Evolutionary conservation across 139 green algal genomes (phyloP).

Genomic region (Chlorella sp.): DNA sequence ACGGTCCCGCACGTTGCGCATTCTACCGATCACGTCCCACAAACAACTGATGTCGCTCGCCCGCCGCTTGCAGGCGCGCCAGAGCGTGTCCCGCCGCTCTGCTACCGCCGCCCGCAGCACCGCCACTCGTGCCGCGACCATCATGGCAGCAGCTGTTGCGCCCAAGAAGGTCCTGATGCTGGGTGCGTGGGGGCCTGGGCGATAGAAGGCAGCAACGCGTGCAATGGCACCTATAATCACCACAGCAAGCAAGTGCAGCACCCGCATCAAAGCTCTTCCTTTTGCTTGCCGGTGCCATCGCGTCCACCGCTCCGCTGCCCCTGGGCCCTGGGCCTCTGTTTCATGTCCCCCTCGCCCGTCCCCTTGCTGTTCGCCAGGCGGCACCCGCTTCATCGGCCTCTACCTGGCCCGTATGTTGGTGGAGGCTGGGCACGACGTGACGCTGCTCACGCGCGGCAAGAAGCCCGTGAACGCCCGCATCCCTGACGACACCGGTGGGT

Average conservation of each 20-base stretch:
- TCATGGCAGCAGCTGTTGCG: conserved; percentile 35
- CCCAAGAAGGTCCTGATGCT: conserved; percentile 93
- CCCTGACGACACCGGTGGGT: conserved; percentile 27
- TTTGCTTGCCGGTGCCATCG: neutral
- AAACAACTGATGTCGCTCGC: neutral
- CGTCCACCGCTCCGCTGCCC: neutral
- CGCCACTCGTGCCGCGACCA: neutral
- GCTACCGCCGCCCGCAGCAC: neutral
- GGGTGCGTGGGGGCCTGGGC: conserved; percentile 49
- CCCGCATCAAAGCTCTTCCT: neutral
- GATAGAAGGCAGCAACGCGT: too few relatives aligned
- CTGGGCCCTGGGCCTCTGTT: neutral
- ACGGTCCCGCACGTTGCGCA: neutral
- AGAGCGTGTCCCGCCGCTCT: neutral
- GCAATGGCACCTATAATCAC: neutral
- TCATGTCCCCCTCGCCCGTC: too few relatives aligned
- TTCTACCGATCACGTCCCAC: neutral
- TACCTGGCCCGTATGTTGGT: conserved; percentile 95
- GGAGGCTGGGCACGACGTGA: conserved; percentile 91
- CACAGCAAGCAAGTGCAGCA: neutral
- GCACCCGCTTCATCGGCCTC: conserved; percentile 96
- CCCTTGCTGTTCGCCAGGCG: conserved; percentile 60
- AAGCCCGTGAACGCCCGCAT: conserved; percentile 72
- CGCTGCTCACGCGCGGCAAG: conserved; percentile 95
- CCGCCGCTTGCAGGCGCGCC: neutral